Conservation (phyloP, 305 asterid genomes). For the Stenogyne calaminthoides region DNA sequence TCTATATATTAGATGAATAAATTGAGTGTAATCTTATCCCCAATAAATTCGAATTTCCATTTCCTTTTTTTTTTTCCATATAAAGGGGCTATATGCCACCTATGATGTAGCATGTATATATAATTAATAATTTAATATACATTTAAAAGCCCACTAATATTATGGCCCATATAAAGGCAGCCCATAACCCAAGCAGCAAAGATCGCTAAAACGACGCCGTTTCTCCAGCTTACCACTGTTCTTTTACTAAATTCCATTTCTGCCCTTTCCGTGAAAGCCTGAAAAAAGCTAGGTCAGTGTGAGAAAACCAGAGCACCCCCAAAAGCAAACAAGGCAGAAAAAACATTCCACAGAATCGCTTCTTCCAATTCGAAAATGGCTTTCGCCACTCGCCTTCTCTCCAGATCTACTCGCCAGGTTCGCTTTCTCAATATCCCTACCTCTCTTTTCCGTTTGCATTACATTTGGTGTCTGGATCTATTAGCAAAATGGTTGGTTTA, state of each 20-base stretch:
- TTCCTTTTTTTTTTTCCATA: too few species aligned
- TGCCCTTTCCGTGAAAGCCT: constrained; percentile 26
- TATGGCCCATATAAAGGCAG: background rate
- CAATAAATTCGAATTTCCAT: too few species aligned
- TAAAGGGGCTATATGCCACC: too few species aligned
- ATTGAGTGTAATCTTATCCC: too few species aligned
- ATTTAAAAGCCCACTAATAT: background rate
- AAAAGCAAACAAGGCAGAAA: background rate
- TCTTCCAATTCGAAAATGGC: constrained; percentile 54
- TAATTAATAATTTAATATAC: too few species aligned
- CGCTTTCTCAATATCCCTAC: constrained; percentile 2
- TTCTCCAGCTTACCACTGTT: background rate
- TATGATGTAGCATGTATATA: too few species aligned
- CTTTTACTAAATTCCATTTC: constrained; percentile 9
- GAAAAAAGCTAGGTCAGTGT: constrained; percentile 37
- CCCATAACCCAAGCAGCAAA: constrained; percentile 8
- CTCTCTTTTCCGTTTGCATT: background rate
- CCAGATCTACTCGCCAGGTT: constrained; percentile 83
- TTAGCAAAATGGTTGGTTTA: constrained; percentile 24
- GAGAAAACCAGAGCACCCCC: constrained; percentile 23
- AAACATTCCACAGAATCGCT: constrained; percentile 21
- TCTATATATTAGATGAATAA: too few species aligned
- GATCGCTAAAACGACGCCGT: constrained; percentile 12
- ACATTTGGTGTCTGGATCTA: constrained; percentile 25
- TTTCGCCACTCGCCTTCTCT: constrained; percentile 63